Base-by-base conservation (phyloP, 345 rosid genomes). In the Hevea brasiliensis region DNA sequence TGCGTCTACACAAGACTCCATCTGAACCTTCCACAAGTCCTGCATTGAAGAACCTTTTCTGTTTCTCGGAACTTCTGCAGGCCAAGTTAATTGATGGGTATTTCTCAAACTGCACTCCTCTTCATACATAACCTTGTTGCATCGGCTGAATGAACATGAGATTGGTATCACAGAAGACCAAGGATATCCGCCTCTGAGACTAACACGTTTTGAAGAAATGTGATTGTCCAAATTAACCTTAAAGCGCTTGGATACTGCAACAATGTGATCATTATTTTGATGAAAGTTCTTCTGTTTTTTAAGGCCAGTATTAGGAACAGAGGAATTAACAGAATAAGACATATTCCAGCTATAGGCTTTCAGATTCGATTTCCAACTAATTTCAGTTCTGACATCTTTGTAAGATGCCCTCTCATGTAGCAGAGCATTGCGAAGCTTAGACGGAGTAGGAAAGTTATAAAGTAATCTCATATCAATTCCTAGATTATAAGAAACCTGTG, bases 1-100 rank as follows among this genome's bases (percentile, higher is more conserved):
- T 68, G 97, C 96, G 85, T 95, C 99, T 72, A 92, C 93, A 74
- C 99, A 95, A 68, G 98, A 91, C 69, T 82, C 92, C 98, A 91
- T 85, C 78, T 80, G 81, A 85, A 86, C 93, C 84, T 91, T 91
- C 98, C 99, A 95, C 64, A 90, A 47, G 78, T 89, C 89, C 70
- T 79, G 73, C 69, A 95, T 65, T 68, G 76, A 21, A 70, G 13
- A 80, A 66, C 77, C 81, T 68, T 81, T 76, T 67, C 80, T 76
- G 65, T 83, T 75, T 75, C 81, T 76, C 65, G 86, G 79, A 81
- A 73, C 66, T 76, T 88, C 84, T 64, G 78, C 37, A 6, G 76
- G 81, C 81, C 79, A 83, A 70, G 80, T 77, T 50, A 70, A 66
- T 75, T 35, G 82, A 69, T 58, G 45, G 56, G 26, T 70, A 73